Evolutionary conservation across 495 filamentous ascomycete species (phyloP), one percentile per base, ranked within the genome.

Genomic region (Penicillium subrubescens): DNA sequence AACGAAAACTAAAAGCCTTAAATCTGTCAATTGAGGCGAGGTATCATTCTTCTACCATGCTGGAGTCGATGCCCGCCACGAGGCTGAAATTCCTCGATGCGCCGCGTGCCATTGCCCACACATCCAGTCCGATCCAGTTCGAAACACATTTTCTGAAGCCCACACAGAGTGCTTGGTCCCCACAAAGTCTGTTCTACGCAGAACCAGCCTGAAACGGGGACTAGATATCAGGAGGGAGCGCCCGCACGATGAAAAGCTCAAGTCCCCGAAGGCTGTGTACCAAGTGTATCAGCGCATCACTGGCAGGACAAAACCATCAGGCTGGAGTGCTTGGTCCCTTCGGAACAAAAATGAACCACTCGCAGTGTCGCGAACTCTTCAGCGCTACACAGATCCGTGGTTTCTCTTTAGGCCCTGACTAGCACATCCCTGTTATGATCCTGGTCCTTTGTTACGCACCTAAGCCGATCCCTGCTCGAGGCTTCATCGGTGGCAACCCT

Each of bases 371-470:
- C 62, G 61, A 33, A 34, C 21, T 34, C 53, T 53, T 37, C 63
- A 71, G 44, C 29, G 71, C 65, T 72, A 70, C 67, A 74, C 69
- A 68, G 54, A 65, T 59, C 61, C 69, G 54, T 66, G 65, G 60
- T 39, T 57, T 63, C 31, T 63, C 55, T 74, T 72, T 66, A 2
- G 15, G 59, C 54, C 59, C 63, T 74, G 63, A 60, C 61, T 59
- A 62, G 67, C 55, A 34, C 23, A 74, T 72, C 71, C 69, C 62
- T 67, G 67, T 50, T 60, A n/a, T 51, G n/a, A 67, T 39, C 69
- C 67, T 68, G 65, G 67, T 41, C 34, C 61, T 70, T 66, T 50
- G 69, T 64, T 62, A 65, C 65, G 59, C 71, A 66, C 23, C 63
- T 66, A 51, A 64, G 56, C 54, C 35, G 33, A 73, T 64, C 69